Base-by-base conservation (phyloP, 345 rosid species). In the Gossypium longicalyx region DNA sequence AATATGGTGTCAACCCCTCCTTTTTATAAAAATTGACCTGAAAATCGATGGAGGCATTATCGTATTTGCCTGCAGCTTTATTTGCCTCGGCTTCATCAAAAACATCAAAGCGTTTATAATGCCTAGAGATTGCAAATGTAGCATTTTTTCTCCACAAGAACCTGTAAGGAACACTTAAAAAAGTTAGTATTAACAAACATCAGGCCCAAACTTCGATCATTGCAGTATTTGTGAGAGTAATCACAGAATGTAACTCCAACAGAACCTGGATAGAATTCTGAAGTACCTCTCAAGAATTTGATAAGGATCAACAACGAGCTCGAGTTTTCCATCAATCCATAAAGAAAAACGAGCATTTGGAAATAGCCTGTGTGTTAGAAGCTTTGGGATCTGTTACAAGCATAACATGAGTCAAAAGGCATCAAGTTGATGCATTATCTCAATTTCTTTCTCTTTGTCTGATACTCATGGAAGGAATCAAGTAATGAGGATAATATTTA, bases 301-400 rank as follows among this genome's bases (percentile, higher is more conserved):
- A 84, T 90, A 86, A 43, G 99, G 98, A 86, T 96, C 98, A 7
- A 85, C 93, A 1, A 91, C 88, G 73, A 96, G 95, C 86, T 96
- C 97, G 76, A 93, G 97, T 78, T 96, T 96, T 77, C 99, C 99
- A 78, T 96, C 99, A 73, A 96, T 86, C 99, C 98, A 96, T 61
- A 96, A 44, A 63, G 99, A 96, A 82, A 82, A 93, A 68, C 93
- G 95, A 65, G 95, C 90, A 86, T 89, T 93, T 4, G 97, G 99
- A 82, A 96, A 96, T 78, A 96, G 56, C 81, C 99, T 91, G 77
- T 93, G 99, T 9, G 86, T 27, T 41, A 91, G 81, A 77, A 91
- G 97, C 86, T 91, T 91, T 52, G 93, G 97, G 66, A 91, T 77
- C 97, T 89, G 89, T 61, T 76, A 80, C 54, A 67, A 49, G 57